Evolutionary conservation across 139 green algal genomes (phyloP).

Genomic region (Tetraselmis striata): DNA sequence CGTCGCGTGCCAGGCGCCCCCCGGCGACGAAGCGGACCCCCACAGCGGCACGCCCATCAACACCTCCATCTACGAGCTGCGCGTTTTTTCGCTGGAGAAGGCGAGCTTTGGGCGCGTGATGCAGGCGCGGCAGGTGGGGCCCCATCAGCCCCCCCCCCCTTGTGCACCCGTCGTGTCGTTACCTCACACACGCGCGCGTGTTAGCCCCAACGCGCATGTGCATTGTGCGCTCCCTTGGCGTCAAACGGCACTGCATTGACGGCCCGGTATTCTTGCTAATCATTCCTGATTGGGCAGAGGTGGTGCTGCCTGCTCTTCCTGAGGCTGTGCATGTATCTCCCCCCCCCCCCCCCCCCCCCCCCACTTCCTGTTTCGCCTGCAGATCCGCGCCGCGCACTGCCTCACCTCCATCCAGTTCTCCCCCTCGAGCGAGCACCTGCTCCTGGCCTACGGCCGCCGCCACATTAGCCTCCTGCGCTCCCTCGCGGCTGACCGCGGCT

Average conservation of each 20-base stretch:
- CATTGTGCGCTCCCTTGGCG: too few relatives aligned
- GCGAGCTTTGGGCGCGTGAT: slow-evolving; percentile 45
- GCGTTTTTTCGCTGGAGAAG: slow-evolving; percentile 57
- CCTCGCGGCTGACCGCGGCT: slow-evolving; percentile 50
- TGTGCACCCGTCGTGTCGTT: too few relatives aligned
- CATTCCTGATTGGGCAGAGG: too few relatives aligned
- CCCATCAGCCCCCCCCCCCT: too few relatives aligned
- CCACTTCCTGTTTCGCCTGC: too few relatives aligned
- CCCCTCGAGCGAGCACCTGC: slow-evolving; percentile 67
- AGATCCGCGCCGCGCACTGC: slow-evolving; percentile 87
- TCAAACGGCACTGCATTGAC: too few relatives aligned
- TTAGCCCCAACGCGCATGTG: too few relatives aligned
- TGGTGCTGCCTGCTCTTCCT: too few relatives aligned
- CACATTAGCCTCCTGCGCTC: slow-evolving; percentile 73
- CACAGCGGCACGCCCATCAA: not conserved
- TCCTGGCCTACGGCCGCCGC: slow-evolving; percentile 86
- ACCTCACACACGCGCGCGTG: too few relatives aligned
- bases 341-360: too few relatives aligned
- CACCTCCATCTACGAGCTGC: slow-evolving; percentile 63
- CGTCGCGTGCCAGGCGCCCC: not conserved
- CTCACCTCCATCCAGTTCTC: slow-evolving; percentile 91
- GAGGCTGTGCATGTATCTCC: too few relatives aligned
- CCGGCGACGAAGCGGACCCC: not conserved
- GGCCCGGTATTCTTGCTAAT: too few relatives aligned
- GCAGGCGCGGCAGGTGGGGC: slow-evolving; percentile 25